These are phyloP conservation scores for Mycena floridula DNA, from an alignment of 768 basidiomycete species.

Conservation along the genomic window DNA sequence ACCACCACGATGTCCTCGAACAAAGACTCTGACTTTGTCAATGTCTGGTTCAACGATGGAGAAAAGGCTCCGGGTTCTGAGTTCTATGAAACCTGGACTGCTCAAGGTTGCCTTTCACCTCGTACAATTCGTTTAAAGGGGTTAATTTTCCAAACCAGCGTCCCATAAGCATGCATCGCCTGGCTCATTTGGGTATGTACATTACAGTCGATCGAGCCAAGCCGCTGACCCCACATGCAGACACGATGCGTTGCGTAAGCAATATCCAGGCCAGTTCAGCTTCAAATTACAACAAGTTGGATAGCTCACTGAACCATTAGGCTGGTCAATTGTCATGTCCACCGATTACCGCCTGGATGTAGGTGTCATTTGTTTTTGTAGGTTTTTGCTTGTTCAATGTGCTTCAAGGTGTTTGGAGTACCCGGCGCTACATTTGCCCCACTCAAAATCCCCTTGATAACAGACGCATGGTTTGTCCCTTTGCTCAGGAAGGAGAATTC, in stretches of 20 bases:
- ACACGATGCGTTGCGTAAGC: slow-evolving; percentile 46
- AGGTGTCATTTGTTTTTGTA: too few species aligned
- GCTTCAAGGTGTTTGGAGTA: slow-evolving; percentile 44
- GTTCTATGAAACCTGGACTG: slow-evolving; percentile 47
- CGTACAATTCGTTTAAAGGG: neutral
- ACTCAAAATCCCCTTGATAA: slow-evolving; percentile 43
- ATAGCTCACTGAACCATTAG: too few species aligned
- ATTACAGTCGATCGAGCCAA: neutral
- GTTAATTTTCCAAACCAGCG: neutral
- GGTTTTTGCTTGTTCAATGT: too few species aligned
- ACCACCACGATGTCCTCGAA: neutral
- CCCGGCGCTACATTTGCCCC: slow-evolving; percentile 43
- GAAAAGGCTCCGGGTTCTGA: slow-evolving; percentile 7
- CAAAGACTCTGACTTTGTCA: slow-evolving; percentile 35
- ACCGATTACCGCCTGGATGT: slow-evolving; percentile 39
- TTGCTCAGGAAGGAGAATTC: slow-evolving; percentile 33
- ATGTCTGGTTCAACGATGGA: slow-evolving; percentile 31
- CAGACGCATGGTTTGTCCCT: slow-evolving; percentile 42
- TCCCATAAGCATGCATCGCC: slow-evolving; percentile 19
- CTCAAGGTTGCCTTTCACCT: slow-evolving; percentile 33
- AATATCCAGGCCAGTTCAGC: slow-evolving; percentile 59
- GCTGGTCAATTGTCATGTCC: slow-evolving; percentile 52
- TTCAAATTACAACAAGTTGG: too few species aligned
- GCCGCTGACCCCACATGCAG: slow-evolving; percentile 22
- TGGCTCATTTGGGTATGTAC: slow-evolving; percentile 30